Percentiles rank a stretch among this genome's conserved stretches.
Conservation (phyloP, 2,329 filamentous ascomycete genomes). For the Juglanconis juglandina region DNA sequence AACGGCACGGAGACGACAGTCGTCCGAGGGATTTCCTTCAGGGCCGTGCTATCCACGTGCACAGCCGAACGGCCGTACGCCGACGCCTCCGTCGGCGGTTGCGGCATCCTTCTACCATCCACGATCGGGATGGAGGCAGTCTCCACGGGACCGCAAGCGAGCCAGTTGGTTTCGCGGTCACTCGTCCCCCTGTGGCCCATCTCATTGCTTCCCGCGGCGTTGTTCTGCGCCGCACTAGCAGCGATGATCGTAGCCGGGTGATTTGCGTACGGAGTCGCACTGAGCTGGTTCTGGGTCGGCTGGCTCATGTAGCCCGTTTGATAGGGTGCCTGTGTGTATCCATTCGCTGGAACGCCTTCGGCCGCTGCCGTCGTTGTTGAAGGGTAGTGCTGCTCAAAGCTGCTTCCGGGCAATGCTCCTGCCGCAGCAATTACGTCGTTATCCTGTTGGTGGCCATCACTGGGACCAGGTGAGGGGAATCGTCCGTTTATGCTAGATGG, state of each 20-base stretch:
- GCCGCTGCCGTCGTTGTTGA: not conserved
- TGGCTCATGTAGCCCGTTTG: not conserved
- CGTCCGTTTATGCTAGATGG: slow-evolving; percentile 76
- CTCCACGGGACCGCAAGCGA: not conserved
- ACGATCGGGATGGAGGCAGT: slow-evolving; percentile 1
- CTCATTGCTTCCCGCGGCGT: not conserved
- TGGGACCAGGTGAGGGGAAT: slow-evolving; percentile 34
- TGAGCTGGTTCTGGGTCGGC: slow-evolving; percentile 3
- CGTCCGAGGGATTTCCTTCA: slow-evolving; percentile 4
- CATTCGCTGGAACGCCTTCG: slow-evolving; percentile 14
- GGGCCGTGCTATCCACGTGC: slow-evolving; percentile 2
- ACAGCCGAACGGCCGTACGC: not conserved
- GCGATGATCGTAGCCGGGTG: slow-evolving; percentile 4
- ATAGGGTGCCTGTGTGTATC: not conserved
- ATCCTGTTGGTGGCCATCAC: slow-evolving; percentile 37
- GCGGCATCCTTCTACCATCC: not conserved
- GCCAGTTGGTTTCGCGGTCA: not conserved
- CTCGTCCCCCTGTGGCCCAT: not conserved
- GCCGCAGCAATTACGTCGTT: slow-evolving; percentile 59
- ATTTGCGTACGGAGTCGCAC: slow-evolving; percentile 6
- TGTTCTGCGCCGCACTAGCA: not conserved
- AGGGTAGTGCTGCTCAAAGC: slow-evolving; percentile 33
- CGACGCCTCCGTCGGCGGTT: not conserved
- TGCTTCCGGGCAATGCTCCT: slow-evolving; percentile 49
- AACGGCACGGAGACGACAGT: not conserved